Percentiles rank a stretch among this genome's conserved stretches.
Evolutionary conservation across 192 early-diverging fungal species (phyloP).

Genomic region (Podila epicladia): DNA sequence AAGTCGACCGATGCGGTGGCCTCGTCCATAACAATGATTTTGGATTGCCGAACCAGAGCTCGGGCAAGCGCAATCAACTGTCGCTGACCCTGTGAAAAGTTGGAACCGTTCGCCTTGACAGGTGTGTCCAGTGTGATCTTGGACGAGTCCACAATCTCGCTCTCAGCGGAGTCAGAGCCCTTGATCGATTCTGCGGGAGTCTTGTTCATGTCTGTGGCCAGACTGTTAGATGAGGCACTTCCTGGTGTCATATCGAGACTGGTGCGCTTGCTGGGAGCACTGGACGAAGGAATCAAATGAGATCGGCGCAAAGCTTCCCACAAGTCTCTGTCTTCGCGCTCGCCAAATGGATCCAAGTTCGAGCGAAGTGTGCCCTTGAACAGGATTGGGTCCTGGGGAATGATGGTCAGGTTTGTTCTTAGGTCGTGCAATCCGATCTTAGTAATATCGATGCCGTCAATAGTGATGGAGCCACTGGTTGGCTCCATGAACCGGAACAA

Average conservation of each 20-base stretch:
- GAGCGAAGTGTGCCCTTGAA: constrained; percentile 75
- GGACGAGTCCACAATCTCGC: constrained; percentile 24
- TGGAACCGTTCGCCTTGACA: constrained; percentile 81
- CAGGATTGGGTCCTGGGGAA: constrained; percentile 80
- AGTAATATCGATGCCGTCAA: constrained; percentile 64
- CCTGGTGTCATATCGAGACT: background rate
- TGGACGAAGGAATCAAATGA: constrained; percentile 69
- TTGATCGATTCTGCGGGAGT: constrained; percentile 17
- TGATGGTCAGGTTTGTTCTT: constrained; percentile 66
- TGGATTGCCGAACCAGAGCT: constrained; percentile 69
- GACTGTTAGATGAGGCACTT: background rate
- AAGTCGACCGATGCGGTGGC: constrained; percentile 93
- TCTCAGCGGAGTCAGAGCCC: constrained; percentile 3
- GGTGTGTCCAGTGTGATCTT: constrained; percentile 68
- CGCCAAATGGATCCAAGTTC: constrained; percentile 89
- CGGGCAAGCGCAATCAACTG: constrained; percentile 79
- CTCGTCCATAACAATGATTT: constrained; percentile 85
- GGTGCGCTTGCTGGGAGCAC: constrained; percentile 2
- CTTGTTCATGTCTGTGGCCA: background rate
- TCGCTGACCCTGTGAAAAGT: constrained; percentile 79
- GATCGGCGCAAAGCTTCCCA: constrained; percentile 82
- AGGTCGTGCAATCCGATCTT: constrained; percentile 65
- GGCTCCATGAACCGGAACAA: constrained; percentile 71
- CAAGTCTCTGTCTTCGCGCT: constrained; percentile 76
- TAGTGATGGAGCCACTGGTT: constrained; percentile 49